Base-by-base conservation (phyloP, 192 early-diverging fungal genomes). In the Podila clonocystis region DNA sequence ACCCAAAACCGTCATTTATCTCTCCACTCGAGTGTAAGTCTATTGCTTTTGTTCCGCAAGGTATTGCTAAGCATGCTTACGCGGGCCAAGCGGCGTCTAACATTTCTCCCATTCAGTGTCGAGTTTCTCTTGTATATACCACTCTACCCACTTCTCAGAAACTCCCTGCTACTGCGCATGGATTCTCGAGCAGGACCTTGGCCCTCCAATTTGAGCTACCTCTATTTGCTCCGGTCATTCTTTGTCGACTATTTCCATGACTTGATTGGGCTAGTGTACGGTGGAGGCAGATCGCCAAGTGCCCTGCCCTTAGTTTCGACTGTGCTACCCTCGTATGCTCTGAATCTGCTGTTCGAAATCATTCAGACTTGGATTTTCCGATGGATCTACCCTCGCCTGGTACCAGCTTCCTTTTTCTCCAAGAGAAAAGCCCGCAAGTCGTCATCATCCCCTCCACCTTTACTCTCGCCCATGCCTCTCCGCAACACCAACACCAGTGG, bases 51-150 rank as follows among this genome's bases (percentile, higher is more conserved):
- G 41, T 45, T 45, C 41, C 41, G 41, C 41, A 45, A 45, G 13
- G 41, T 45, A 45, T 45, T 45, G 6, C 41, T 15, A 41, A 41
- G 9, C 9, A 13, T 41, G 13, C 6, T 11, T 45, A 3, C 11
- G 17, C 17, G 7, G 41, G 41, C 2, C 13, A 45, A 15, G 11
- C 4, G 41, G 41, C 41, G 2, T 45, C 41, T 45, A 12, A 45
- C 41, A 45, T 55, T 55, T 17, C 20, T 26, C 2, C 4, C 20
- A 12, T 1, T 50, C 49, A 80, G 77, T 22, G 62, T 73, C 58
- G 77, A 80, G 62, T 80, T 80, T 60, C 61, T 80, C 3, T 48
- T 80, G 30, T 80, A 80, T 65, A 80, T 80, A 80, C 77, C 77
- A 15, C 77, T 80, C 6, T 80, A 80, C 34, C 77, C 77, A 2